Evolutionary conservation across 768 basidiomycete genomes (phyloP), one percentile per base, ranked within the genome.

Genomic region (Porpolomopsis calyptriformis): DNA sequence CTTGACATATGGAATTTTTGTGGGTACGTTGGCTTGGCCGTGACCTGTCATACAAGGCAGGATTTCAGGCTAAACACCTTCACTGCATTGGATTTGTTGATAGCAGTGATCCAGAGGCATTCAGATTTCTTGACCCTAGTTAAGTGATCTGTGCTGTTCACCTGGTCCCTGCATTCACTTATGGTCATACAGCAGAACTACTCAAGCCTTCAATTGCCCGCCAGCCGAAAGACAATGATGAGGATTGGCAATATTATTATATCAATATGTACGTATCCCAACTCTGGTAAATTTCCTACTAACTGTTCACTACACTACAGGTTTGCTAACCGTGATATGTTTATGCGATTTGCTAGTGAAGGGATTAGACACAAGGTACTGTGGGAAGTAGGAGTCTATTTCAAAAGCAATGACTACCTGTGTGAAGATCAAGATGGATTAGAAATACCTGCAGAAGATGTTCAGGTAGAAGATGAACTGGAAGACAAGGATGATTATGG

Each of bases 261-360:
- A 61, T 70, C 2, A 61, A 57, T 20, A 60, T 64, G 69, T 70
- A 39, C 48, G 62, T 59, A 1, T 43, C 14, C 9, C 44, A 33
- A 18, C 18, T 22, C 16, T 36, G 37, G 10, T 14, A 31, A 16
- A 20, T 40, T 35, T 27, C 18, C 7, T 14, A 4, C 31, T 3
- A 25, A 16, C 7, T 10, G n/a, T n/a, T 6, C 14, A 38, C n/a
- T n/a, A n/a, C n/a, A 29, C 27, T 24, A 1, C 31, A 71, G 69
- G 3, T 69, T 68, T 46, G 63, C 62, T 12, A 65, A 70, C 47
- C 54, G 63, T 2, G 68, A 71, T 14, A 31, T 31, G 29, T 7
- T 31, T 14, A 31, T 31, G 29, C 29, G 29, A 31, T 31, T 31
- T 14, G 7, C 7, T 7, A 14, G 29, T 14, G 29, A 31, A 7